Evolutionary conservation across 495 filamentous ascomycete species (phyloP), one percentile per base, ranked within the genome.

Genomic region (Aspergillus homomorphus): DNA sequence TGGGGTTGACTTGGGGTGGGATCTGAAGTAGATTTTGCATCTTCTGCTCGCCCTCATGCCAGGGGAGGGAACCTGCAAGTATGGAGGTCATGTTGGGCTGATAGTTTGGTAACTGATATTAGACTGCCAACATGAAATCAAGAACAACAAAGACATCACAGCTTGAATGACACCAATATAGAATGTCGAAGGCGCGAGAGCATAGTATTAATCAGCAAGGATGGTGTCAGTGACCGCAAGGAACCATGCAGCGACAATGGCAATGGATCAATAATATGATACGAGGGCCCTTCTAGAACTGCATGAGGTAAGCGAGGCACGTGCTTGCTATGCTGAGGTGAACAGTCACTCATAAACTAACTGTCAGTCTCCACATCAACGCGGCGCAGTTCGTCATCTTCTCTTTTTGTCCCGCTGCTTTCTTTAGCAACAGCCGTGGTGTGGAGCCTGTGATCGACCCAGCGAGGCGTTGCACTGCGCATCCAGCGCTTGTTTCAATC

Each of bases 1-100:
- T 89, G 0, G 88, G 88, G 65, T 92, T 89, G 42, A 81, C 75
- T 23, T 64, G 55, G 5, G 69, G 54, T 9, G 81, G 80, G 0
- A 80, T 73, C 28, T 66, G 68, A 16, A 85, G 71, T 19, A 79
- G 63, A 19, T 60, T 57, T 48, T 82, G 81, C 66, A 85, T 74
- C 41, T 62, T 64, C 48, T 69, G 53, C 63, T 86, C 84, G 45
- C 84, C 84, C 50, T 80, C 68, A 62, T 84, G 77, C 75, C 72
- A 84, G 23, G 74, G 68, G 26, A 79, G 60, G 3, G 62, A 54
- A 14, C 45, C 60, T 15, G 66, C 68, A 23, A 80, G 45, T 22
- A 73, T 69, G 58, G 78, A 75, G 9, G 77, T 43, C 80, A 82
- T 83, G 16, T 20, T 65, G 53, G 42, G 33, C 45, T 52, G 26